These are phyloP conservation scores for Macrocybe gigantea DNA, from an alignment of 768 basidiomycete species.

Conservation along the genomic window DNA sequence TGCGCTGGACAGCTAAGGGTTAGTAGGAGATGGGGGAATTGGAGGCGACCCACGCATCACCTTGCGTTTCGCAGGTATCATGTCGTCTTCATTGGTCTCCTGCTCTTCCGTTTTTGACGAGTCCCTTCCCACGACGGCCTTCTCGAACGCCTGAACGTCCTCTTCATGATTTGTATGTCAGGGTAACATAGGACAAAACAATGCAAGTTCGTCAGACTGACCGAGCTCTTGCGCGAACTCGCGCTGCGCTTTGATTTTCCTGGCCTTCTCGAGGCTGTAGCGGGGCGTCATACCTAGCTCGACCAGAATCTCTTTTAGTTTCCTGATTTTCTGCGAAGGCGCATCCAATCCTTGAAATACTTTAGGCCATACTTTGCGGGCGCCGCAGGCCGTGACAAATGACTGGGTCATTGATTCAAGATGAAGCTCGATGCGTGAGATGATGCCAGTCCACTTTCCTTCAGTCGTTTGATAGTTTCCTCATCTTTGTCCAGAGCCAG, in stretches of 20 bases:
- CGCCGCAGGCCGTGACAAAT: constrained; percentile 67
- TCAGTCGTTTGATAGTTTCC: constrained; percentile 67
- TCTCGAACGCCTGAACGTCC: constrained; percentile 71
- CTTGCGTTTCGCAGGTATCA: constrained; percentile 31
- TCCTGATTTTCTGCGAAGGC: constrained; percentile 57
- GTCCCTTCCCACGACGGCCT: constrained; percentile 31
- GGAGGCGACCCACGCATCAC: constrained; percentile 23
- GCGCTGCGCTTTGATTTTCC: constrained; percentile 60
- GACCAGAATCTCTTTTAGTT: constrained; percentile 55
- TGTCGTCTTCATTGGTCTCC: constrained; percentile 22
- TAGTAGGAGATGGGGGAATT: background rate
- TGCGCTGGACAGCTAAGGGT: constrained; percentile 18
- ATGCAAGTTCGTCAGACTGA: constrained; percentile 25
- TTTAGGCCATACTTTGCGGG: constrained; percentile 73
- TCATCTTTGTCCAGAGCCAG: constrained; percentile 51
- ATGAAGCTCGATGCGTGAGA: background rate
- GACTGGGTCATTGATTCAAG: constrained; percentile 32
- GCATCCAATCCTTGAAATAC: constrained; percentile 57
- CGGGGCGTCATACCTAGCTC: constrained; percentile 80
- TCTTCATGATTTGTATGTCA: constrained; percentile 31
- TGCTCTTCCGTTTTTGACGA: constrained; percentile 22
- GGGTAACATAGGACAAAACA: background rate
- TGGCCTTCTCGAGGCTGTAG: constrained; percentile 77
- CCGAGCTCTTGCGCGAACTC: constrained; percentile 78
- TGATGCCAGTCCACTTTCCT: constrained; percentile 36